These are phyloP conservation scores for Phialophora tarda DNA, from an alignment of 2,329 filamentous ascomycete genomes.

Conservation along the genomic window DNA sequence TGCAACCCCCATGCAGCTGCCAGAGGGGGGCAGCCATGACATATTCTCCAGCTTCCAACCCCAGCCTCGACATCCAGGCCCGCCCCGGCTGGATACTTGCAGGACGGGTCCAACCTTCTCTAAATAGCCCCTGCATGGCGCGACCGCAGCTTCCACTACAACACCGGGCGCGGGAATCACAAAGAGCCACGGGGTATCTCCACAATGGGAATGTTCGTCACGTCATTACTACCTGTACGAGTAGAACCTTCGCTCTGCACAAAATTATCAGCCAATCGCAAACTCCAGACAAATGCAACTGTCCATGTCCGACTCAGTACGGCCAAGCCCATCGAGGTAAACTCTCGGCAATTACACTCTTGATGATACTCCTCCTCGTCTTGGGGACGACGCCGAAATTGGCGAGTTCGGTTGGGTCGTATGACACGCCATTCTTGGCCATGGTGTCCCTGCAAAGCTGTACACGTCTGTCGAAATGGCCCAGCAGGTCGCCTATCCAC, in stretches of 20 bases:
- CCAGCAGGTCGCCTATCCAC: conserved; percentile 33
- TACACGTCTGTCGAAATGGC: conserved; percentile 28
- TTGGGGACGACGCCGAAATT: conserved; percentile 7
- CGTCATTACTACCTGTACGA: neutral
- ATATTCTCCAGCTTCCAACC: conserved; percentile 11
- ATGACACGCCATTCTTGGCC: neutral
- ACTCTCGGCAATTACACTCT: conserved; percentile 23
- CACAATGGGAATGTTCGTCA: neutral
- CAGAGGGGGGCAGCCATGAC: too few relatives aligned
- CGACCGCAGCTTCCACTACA: neutral
- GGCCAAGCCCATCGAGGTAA: conserved; percentile 24
- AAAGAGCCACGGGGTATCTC: too few relatives aligned
- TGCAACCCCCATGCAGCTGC: too few relatives aligned
- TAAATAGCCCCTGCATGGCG: neutral
- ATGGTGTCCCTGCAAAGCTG: conserved; percentile 14
- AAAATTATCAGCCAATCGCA: neutral
- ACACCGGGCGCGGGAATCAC: neutral
- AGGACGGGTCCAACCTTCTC: neutral
- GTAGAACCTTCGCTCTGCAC: neutral
- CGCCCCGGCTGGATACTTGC: too few relatives aligned
- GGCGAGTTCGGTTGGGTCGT: conserved; percentile 17
- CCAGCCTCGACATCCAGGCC: neutral
- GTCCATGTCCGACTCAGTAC: neutral
- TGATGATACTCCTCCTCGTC: conserved; percentile 18
- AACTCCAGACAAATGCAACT: neutral